Conservation (phyloP, 441 rosid genomes). For the Populus hybrid region DNA sequence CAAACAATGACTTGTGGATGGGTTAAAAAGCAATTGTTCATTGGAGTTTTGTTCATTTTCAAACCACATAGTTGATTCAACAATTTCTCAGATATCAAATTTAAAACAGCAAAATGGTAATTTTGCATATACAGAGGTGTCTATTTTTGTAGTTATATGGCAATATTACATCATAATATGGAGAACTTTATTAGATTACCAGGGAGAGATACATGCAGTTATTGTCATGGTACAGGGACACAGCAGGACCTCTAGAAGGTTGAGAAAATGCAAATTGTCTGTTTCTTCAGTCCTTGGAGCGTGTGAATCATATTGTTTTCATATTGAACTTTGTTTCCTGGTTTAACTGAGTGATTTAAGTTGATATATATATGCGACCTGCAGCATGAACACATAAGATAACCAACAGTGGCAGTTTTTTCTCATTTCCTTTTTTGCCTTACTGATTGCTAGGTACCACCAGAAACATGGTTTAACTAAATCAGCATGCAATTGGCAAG, state of each 20-base stretch:
- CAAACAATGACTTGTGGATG: neutral
- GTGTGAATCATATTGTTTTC: neutral
- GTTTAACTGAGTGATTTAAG: neutral
- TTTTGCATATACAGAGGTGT: neutral
- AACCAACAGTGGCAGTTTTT: neutral
- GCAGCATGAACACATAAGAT: neutral
- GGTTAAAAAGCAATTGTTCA: conserved; percentile 1
- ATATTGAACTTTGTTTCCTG: neutral
- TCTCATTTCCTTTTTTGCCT: neutral
- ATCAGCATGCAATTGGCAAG: neutral
- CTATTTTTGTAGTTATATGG: too few species aligned
- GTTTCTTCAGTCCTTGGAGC: neutral
- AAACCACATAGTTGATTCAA: neutral
- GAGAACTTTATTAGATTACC: neutral
- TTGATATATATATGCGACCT: neutral
- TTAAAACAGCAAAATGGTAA: neutral
- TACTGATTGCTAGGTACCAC: neutral
- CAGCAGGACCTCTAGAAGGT: neutral
- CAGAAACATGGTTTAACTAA: neutral
- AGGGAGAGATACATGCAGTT: neutral
- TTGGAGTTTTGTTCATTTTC: neutral
- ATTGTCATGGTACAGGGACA: neutral
- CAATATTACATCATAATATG: neutral
- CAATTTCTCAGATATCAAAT: neutral
- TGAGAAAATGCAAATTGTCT: neutral